Conservation (phyloP, 768 basidiomycete genomes). For the Clathrus columnatus region DNA sequence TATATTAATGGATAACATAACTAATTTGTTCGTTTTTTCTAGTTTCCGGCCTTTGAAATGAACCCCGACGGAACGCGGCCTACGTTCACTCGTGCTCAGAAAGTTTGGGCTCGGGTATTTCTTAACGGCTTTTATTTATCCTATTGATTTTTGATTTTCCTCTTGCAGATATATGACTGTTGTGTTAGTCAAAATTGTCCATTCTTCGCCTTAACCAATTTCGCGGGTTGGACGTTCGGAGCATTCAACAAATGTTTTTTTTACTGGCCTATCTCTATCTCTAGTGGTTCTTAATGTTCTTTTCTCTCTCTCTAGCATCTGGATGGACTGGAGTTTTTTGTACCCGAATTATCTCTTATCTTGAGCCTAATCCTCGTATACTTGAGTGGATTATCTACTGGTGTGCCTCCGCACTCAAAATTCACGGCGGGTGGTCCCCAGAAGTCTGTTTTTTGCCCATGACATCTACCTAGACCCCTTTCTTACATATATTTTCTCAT, state of each 20-base stretch:
- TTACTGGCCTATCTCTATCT: too few species aligned
- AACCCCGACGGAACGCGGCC: not conserved
- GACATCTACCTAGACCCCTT: not conserved
- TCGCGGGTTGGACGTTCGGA: slow-evolving; percentile 36
- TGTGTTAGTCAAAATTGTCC: slow-evolving; percentile 28
- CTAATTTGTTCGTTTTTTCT: too few species aligned
- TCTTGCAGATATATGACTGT: slow-evolving; percentile 23
- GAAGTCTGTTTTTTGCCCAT: not conserved
- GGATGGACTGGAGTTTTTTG: slow-evolving; percentile 18
- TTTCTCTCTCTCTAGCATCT: slow-evolving; percentile 3
- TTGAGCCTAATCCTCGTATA: slow-evolving; percentile 15
- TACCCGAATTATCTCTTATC: slow-evolving; percentile 9
- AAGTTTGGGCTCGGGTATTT: slow-evolving; percentile 7
- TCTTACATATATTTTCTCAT: too few species aligned
- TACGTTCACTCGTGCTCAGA: not conserved
- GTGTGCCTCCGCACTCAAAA: slow-evolving; percentile 18
- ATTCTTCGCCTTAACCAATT: slow-evolving; percentile 35
- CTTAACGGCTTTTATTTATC: not conserved
- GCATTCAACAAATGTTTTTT: slow-evolving; percentile 27
- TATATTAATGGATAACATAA: not conserved
- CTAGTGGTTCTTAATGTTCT: too few species aligned
- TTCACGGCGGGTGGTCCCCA: slow-evolving; percentile 2
- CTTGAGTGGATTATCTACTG: slow-evolving; percentile 21
- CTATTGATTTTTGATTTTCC: not conserved
- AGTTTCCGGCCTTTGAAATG: not conserved